A percentile compares a stretch with the other conserved stretches of the same genome.
Conservation (phyloP, 139 green algal species). For the Medakamo hakoo region DNA sequence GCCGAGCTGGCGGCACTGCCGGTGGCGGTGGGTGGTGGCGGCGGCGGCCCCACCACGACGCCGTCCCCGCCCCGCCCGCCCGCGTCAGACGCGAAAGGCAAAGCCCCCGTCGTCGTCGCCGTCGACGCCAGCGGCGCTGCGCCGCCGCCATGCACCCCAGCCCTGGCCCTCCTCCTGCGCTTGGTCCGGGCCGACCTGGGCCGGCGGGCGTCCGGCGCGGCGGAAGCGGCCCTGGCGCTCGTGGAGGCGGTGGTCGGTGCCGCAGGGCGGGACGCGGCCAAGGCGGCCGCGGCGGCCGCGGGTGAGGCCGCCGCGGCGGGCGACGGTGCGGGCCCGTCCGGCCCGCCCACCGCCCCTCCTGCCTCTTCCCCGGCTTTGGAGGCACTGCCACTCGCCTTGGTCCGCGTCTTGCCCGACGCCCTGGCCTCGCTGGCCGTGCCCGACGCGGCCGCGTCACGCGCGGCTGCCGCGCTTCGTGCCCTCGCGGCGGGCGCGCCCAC, state of each 20-base stretch:
- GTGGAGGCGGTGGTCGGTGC: background rate
- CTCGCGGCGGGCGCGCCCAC: conserved; percentile 1
- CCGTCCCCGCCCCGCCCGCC: no score
- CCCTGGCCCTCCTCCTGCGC: background rate
- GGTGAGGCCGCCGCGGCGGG: no score
- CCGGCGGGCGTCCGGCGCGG: no score
- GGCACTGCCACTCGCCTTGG: conserved; percentile 30
- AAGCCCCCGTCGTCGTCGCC: no score
- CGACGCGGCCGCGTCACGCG: background rate
- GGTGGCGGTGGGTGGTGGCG: background rate
- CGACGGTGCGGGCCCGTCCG: no score
- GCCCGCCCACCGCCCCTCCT: no score
- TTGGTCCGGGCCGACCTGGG: background rate
- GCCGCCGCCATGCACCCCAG: background rate
- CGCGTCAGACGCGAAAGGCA: no score
- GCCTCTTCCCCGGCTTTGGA: background rate
- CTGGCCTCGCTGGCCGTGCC: conserved; percentile 18
- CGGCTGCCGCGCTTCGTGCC: background rate
- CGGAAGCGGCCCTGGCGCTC: background rate
- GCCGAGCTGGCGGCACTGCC: background rate
- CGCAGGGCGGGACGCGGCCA: background rate
- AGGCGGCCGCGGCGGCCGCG: no score
- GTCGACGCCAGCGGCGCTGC: no score
- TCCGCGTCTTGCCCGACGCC: conserved; percentile 36
- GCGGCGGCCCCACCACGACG: background rate